Evolutionary conservation across 2,329 filamentous ascomycete species (phyloP), one percentile per base, ranked within the genome.

Genomic region (Pseudopithomyces maydicus): DNA sequence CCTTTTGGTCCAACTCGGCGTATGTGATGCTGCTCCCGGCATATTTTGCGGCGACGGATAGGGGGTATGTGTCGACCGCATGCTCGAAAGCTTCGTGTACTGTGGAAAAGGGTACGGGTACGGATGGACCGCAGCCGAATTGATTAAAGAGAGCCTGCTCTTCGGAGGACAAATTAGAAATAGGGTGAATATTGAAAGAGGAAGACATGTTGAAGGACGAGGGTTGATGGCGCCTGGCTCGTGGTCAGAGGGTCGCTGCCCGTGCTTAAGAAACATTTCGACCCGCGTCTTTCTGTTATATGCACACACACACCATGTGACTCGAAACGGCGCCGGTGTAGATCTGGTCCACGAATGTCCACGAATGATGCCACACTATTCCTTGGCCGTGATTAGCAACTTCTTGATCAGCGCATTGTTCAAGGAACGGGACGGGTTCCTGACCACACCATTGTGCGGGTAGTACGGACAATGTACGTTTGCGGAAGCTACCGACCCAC

Each of bases 81-180:
- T 45, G 54, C 44, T 73, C 69, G 48, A 74, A 73, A 5, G 71
- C 70, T 20, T 59, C 49, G 20, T 74, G 70, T 15, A 71, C 58
- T 14, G 62, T 63, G 1, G 54, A 29, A 26, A 64, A 54, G 33
- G 69, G 62, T 11, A 66, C 57, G 14, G 59, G 29, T 12, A 66
- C 49, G 6, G 38, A 49, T 2, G 64, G 52, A 12, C 71, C 71
- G 29, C 58, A 59, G n/a, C 69, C 71, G 50, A 68, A 69, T 8
- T 57, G 61, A 42, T 61, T 63, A 20, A 73, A 26, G 12, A 67
- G 57, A 3, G 41, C 39, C 35, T 66, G 67, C 33, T 72, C 62
- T 45, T 68, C 58, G 12, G 33, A 14, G 17, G 66, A 54, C 8
- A 72, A 57, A 19, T 42, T 44, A 26, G 55, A 58, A 26, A 71